Evolutionary conservation across 352 stramenopile species (phyloP).

Genomic region (Phytophthora tubulina): DNA sequence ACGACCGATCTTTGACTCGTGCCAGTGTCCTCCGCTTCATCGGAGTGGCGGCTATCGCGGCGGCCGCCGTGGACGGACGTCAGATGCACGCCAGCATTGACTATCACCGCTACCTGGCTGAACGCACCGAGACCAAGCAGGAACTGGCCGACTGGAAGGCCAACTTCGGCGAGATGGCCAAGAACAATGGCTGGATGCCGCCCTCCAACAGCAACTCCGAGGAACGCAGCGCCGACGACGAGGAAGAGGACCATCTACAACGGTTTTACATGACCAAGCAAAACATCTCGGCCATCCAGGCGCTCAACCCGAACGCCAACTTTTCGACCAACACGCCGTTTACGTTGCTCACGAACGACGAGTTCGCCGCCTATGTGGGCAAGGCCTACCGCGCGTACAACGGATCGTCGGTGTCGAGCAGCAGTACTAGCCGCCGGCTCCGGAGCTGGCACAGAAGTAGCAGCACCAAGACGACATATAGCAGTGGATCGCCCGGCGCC

Average conservation of each 20-base stretch:
- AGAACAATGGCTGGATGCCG: constrained; percentile 47
- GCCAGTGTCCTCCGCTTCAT: constrained; percentile 10
- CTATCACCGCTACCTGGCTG: constrained; percentile 52
- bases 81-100: constrained; percentile 53
- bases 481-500: constrained; percentile 14
- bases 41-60: constrained; percentile 18
- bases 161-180: constrained; percentile 39
- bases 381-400: constrained; percentile 39
- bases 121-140: constrained; percentile 38
- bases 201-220: constrained; percentile 29
- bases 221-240: constrained; percentile 42
- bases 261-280: constrained; percentile 65
- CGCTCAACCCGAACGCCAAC: constrained; percentile 52
- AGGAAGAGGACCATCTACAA: constrained; percentile 51
- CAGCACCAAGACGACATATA: constrained; percentile 37
- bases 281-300: constrained; percentile 42
- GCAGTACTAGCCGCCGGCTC: constrained; percentile 26
- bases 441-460: constrained; percentile 37
- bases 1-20: constrained; percentile 10
- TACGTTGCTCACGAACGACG: constrained; percentile 60
- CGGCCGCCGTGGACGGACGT: constrained; percentile 21
- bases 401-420: constrained; percentile 15
- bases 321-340: constrained; percentile 68
- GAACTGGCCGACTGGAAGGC: constrained; percentile 48
- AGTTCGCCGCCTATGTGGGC: constrained; percentile 55